phyloP scores from a whole-genome alignment of 805 yeast species.

The Starmerella apis region DNA sequence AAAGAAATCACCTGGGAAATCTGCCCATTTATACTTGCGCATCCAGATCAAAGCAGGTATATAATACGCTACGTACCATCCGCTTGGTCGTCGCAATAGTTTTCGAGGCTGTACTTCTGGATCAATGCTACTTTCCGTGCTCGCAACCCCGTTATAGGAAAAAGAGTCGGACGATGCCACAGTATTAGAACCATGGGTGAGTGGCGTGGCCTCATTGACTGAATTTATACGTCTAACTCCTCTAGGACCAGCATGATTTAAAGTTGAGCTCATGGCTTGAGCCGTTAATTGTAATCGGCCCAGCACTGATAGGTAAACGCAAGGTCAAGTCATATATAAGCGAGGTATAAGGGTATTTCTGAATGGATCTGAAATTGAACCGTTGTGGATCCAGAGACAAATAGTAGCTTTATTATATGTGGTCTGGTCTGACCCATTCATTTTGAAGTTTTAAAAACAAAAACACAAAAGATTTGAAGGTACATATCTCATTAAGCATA shows the following conservation, averaged over 20 bases:
- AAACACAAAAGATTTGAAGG: not conserved
- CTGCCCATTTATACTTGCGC: conserved; percentile 33
- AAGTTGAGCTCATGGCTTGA: not conserved
- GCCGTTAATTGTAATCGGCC: not conserved
- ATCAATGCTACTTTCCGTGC: not conserved
- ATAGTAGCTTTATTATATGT: no score
- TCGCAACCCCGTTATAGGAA: not conserved
- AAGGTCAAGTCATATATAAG: not conserved
- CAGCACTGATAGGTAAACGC: not conserved
- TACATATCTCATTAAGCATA: conserved; percentile 3
- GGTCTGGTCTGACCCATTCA: no score
- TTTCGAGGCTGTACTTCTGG: not conserved
- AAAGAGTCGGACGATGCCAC: not conserved
- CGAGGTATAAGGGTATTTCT: not conserved
- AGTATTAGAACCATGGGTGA: not conserved
- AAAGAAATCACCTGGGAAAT: conserved; percentile 50
- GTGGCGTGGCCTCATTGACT: not conserved
- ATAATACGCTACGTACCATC: conserved; percentile 39
- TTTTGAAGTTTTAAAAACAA: no score
- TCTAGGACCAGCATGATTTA: not conserved
- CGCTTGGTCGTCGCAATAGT: not conserved
- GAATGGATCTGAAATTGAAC: no score
- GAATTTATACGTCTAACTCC: not conserved
- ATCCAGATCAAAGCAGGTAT: conserved; percentile 50
- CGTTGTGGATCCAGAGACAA: no score